Evolutionary conservation across 345 rosid species (phyloP).

Genomic region (Nephelium lappaceum): DNA sequence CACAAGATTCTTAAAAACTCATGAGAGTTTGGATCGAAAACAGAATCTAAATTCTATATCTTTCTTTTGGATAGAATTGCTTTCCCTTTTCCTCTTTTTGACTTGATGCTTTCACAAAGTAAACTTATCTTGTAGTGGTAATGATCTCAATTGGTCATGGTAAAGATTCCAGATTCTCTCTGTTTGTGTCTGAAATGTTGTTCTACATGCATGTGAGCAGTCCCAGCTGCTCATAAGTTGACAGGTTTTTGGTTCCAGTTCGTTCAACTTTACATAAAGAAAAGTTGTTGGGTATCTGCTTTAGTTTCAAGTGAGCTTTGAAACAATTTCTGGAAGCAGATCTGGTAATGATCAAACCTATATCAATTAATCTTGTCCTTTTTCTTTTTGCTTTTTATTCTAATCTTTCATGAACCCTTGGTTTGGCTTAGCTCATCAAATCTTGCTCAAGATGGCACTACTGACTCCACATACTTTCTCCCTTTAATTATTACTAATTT

Average conservation of each 20-base stretch:
- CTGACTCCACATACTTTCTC: not conserved
- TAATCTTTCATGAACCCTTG: slow-evolving; percentile 4
- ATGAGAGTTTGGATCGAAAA: not conserved
- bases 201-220: slow-evolving; percentile 42
- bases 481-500: not conserved
- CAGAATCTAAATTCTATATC: not conserved
- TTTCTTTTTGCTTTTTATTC: not conserved
- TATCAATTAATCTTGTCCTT: slow-evolving; percentile 19
- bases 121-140: not conserved
- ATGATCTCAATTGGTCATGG: not conserved
- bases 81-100: slow-evolving; percentile 22
- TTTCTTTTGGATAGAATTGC: slow-evolving; percentile 12
- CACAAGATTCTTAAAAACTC: not conserved
- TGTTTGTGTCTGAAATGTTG: slow-evolving; percentile 14
- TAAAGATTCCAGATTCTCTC: slow-evolving; percentile 8
- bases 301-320: slow-evolving; percentile 26
- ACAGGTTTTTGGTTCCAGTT: not conserved
- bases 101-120: slow-evolving; percentile 22
- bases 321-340: slow-evolving; percentile 13
- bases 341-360: slow-evolving; percentile 19
- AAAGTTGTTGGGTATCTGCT: slow-evolving; percentile 17
- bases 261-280: slow-evolving; percentile 31
- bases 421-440: slow-evolving; percentile 9
- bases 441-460: not conserved
- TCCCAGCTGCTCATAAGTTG: slow-evolving; percentile 40